Evolutionary conservation across 2,329 filamentous ascomycete species (phyloP).

Genomic region (Penicillium sclerotigenum): DNA sequence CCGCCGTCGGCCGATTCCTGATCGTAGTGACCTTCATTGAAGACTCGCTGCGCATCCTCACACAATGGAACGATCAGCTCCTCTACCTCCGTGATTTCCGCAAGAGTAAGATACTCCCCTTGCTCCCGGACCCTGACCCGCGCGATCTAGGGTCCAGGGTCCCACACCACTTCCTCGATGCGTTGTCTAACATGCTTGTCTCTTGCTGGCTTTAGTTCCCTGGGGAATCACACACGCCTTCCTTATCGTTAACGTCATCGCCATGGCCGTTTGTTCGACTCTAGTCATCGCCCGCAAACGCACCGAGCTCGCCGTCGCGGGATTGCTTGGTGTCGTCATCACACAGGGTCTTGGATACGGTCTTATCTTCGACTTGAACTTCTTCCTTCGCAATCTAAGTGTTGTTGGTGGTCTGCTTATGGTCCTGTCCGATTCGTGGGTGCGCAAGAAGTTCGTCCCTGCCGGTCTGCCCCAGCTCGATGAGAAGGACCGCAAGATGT

Average conservation of each 20-base stretch:
- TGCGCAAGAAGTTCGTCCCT: constrained; percentile 94
- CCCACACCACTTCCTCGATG: background rate
- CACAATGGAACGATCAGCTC: constrained; percentile 95
- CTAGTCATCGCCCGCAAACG: constrained; percentile 90
- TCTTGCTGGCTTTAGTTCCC: constrained; percentile 62
- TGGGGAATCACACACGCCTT: constrained; percentile 86
- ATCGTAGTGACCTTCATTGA: constrained; percentile 99
- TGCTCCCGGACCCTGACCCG: constrained; percentile 8
- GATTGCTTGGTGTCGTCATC: constrained; percentile 85
- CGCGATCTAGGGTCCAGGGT: constrained; percentile 2
- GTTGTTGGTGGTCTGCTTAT: constrained; percentile 96
- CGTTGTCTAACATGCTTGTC: constrained; percentile 17
- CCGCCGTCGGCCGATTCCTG: constrained; percentile 91
- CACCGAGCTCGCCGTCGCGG: constrained; percentile 87
- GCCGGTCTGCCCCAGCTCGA: constrained; percentile 90
- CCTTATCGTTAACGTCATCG: constrained; percentile 82
- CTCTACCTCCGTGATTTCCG: constrained; percentile 89
- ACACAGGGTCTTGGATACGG: constrained; percentile 95
- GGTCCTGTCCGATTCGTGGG: constrained; percentile 97
- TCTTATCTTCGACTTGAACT: constrained; percentile 98
- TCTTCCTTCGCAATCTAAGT: constrained; percentile 97
- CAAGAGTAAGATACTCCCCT: constrained; percentile 64
- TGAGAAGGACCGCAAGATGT: constrained; percentile 99
- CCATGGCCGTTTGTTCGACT: constrained; percentile 76
- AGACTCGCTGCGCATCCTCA: constrained; percentile 91